Conservation (phyloP, 352 stramenopile species). For the Thalassiosira hispida region DNA sequence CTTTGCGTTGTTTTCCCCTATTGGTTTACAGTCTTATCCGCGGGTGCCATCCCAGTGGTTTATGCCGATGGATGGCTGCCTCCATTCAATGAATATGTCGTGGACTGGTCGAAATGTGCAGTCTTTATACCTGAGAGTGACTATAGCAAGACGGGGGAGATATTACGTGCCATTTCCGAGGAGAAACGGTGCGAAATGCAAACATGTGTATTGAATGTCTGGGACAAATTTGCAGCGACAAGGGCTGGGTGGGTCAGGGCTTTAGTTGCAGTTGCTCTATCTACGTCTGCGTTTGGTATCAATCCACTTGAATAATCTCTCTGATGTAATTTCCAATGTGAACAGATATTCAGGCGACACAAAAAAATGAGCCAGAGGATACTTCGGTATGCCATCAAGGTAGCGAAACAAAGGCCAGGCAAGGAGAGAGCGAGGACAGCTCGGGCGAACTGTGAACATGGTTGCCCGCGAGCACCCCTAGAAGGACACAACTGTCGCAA, state of each 20-base stretch:
- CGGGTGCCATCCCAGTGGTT: conserved; percentile 3
- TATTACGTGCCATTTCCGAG: neutral
- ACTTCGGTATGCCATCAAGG: no score
- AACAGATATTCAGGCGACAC: no score
- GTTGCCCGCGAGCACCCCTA: no score
- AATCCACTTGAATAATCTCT: no score
- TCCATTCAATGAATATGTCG: conserved; percentile 1
- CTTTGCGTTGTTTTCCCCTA: no score
- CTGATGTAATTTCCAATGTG: no score
- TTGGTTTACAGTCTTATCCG: neutral
- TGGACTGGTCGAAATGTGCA: conserved; percentile 10
- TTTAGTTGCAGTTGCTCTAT: neutral
- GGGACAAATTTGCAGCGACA: neutral
- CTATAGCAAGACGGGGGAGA: neutral
- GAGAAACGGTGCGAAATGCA: neutral
- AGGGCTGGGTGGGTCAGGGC: conserved; percentile 4
- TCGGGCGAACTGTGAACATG: no score
- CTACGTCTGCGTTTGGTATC: no score
- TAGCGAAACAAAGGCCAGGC: no score
- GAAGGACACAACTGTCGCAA: no score
- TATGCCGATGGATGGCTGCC: neutral
- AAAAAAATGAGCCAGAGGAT: no score
- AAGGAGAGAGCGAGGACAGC: no score
- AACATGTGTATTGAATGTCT: neutral
- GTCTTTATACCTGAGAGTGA: conserved; percentile 1